Evolutionary conservation across 305 asterid genomes (phyloP), one percentile per base, ranked within the genome.

Genomic region (Rubia tinctorum): DNA sequence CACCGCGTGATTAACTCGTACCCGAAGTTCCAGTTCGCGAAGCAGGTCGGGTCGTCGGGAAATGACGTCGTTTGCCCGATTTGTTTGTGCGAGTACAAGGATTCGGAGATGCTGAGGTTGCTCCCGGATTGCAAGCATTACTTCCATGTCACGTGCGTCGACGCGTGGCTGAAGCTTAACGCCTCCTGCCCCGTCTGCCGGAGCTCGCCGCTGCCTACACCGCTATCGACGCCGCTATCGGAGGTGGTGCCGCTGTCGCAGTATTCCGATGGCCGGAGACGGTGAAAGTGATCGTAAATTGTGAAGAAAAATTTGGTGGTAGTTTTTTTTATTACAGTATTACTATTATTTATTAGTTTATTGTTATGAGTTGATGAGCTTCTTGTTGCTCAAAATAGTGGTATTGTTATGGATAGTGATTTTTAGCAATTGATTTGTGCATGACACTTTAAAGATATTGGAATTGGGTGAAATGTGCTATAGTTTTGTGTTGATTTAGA

Each of bases 191-290:
- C 97, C 0, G 93, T 89, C 5, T 95, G 99, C 73, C 91, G 99
- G 79, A 92, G 76, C 71, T 95, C 99, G 18, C 99, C 98, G 80
- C 84, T 95, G 65, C 97, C 98, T 8, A 95, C 99, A 73, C 99
- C 99, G 70, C 76, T 92, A 34, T 88, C 98, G 4, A 95, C 98
- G 76, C 98, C 98, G 81, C 43, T 95, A 83, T 92, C 94, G 81
- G 99, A 95, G 84, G 99, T 92, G 75, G 97, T 92, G 80, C 99
- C 99, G 76, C 96, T 95, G 2, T 89, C 99, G 8, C 99, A 87
- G 72, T 95, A 83, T 78, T 75, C 95, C 71, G 98, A 88, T 67
- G 98, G 98, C 49, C 88, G 97, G 87, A 66, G 98, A 83, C 80
- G 62, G 70, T 66, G 66, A 51, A 58, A 0, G 55, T 39, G 66